These are phyloP conservation scores for Artemisia argyi DNA, from an alignment of 129 eudicot species.

Conservation along the genomic window DNA sequence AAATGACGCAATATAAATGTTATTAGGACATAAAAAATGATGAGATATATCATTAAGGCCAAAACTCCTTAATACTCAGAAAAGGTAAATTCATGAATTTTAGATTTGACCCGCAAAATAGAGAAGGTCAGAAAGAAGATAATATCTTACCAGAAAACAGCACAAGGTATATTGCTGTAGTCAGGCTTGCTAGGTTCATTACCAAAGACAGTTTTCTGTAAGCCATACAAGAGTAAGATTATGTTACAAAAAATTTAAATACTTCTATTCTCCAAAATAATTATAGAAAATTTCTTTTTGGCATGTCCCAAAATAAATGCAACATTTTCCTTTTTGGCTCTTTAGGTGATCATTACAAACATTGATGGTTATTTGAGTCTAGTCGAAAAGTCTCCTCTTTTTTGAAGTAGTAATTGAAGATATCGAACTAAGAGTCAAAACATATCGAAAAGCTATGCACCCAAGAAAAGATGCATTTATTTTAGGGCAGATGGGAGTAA, in stretches of 20 bases:
- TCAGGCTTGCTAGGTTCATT: slow-evolving; percentile 73
- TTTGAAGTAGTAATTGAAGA: too few species aligned
- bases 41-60: neutral
- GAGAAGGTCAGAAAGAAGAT: neutral
- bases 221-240: slow-evolving; percentile 13
- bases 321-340: neutral
- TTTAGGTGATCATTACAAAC: neutral
- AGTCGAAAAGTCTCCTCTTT: neutral
- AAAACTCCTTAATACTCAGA: too few species aligned
- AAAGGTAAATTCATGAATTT: too few species aligned
- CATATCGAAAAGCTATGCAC: too few species aligned
- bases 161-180: slow-evolving; percentile 73
- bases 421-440: too few species aligned
- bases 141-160: slow-evolving; percentile 79
- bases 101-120: neutral
- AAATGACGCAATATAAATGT: slow-evolving; percentile 22
- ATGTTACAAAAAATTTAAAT: neutral
- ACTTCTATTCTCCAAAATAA: neutral
- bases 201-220: slow-evolving; percentile 91
- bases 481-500: neutral
- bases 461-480: slow-evolving; percentile 11
- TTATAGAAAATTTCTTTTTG: neutral
- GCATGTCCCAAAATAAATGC: neutral
- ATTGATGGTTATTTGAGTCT: neutral
- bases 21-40: neutral